Evolutionary conservation across 192 early-diverging fungal genomes (phyloP), one percentile per base, ranked within the genome.

Genomic region (Coemansia sp.): DNA sequence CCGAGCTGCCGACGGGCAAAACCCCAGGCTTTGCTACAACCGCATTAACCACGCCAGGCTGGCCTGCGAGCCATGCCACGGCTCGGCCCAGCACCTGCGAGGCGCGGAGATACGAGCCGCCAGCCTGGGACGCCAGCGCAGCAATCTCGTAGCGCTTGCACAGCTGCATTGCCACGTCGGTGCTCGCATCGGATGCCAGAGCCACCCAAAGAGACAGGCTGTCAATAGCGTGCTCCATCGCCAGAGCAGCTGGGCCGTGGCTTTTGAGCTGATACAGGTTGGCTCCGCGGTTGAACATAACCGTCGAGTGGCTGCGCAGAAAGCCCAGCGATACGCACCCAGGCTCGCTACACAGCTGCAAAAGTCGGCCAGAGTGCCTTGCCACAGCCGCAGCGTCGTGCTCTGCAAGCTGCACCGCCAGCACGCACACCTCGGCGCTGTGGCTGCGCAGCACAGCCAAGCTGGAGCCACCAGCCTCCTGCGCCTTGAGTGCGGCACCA

Each of bases 121-220:
- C 43, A 2, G 65, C 58, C 60, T 79, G 76, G 18, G 69, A 60
- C 8, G 76, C 70, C 10, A 68, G 42, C 2, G 67, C 76, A 8
- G 63, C 63, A 15, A 79, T 56, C 44, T 79, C 76, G 36, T 66
- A 79, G 32, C 76, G 76, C 67, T 79, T 79, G 39, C 76, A 79
- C 15, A 79, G 63, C 70, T 79, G 76, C 24, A 24, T 54, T 14
- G 70, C 14, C 8, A 57, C 63, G 21, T 70, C 67, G 0, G 43
- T 59, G 7, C 43, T 14, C 0, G 57, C 17, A 36, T 18, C n/a
- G 3, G 10, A 24, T 24, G 43, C 48, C 17, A 36, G 11, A 17
- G 27, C 8, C 0, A 62, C 41, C 76, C 76, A 79, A 50, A 42
- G 21, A 17, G 50, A 18, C 39, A 79, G 43, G 34, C 76, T 79